A percentile compares a stretch with the other conserved stretches of the same genome.
phyloP scores from a whole-genome alignment of 2,329 filamentous ascomycete species.

The Pyricularia sp. region DNA sequence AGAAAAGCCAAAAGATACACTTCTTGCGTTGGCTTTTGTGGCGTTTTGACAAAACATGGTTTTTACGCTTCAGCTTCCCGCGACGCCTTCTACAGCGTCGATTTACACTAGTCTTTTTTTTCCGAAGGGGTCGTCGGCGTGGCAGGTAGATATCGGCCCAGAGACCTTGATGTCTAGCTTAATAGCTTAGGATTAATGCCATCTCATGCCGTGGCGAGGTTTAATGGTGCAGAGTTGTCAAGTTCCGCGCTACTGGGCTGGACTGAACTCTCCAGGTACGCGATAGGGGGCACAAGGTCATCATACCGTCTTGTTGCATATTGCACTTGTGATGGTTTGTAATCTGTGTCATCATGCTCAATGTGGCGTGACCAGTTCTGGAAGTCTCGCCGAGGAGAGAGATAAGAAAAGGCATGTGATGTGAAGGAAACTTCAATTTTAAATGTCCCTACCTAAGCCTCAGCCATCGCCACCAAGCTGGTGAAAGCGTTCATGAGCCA shows the following conservation, averaged over 20 bases:
- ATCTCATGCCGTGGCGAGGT: background rate
- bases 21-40: background rate
- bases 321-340: too few relatives aligned
- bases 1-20: background rate
- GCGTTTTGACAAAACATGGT: background rate
- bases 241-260: background rate
- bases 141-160: background rate
- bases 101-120: background rate
- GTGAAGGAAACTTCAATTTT: background rate
- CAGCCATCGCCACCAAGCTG: constrained; percentile 9
- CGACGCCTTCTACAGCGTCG: background rate
- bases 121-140: background rate
- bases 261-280: background rate
- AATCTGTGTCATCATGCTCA: too few relatives aligned
- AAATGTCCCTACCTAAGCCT: background rate
- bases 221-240: background rate
- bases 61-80: background rate
- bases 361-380: too few relatives aligned
- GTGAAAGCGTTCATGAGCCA: constrained; percentile 20
- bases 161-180: background rate
- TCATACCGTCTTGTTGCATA: background rate
- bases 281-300: background rate
- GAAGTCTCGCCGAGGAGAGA: background rate
- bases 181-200: background rate
- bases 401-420: background rate